phyloP scores from a whole-genome alignment of 148 eudicot genomes.

The Polygonum aviculare region DNA sequence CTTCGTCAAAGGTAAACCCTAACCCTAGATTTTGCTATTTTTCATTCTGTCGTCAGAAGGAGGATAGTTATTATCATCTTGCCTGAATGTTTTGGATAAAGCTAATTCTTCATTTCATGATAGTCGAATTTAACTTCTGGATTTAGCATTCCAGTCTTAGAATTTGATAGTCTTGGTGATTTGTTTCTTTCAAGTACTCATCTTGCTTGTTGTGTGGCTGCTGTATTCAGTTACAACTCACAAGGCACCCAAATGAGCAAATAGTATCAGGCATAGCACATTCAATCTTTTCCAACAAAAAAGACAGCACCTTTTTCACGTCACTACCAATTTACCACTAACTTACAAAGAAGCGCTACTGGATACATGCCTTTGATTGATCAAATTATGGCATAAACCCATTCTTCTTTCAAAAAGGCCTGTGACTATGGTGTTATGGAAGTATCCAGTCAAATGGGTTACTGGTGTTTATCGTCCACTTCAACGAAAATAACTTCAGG shows the following conservation, averaged over 20 bases:
- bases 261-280: neutral
- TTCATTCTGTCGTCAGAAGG: neutral
- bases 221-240: neutral
- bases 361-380: neutral
- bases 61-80: neutral
- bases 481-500: neutral
- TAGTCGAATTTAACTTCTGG: neutral
- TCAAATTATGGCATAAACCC: neutral
- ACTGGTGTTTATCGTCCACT: neutral
- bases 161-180: neutral
- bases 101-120: neutral
- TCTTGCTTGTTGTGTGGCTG: neutral
- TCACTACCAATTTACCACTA: neutral
- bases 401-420: neutral
- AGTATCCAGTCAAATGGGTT: neutral
- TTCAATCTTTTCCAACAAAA: neutral
- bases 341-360: neutral
- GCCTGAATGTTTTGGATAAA: neutral
- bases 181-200: neutral
- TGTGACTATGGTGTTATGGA: neutral
- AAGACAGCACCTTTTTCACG: too few species aligned
- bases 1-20: conserved; percentile 9
- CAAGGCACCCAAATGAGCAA: neutral
- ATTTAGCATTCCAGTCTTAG: neutral
- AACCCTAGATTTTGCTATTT: neutral